Evolutionary conservation across 305 asterid species (phyloP), one percentile per base, ranked within the genome.

Genomic region (Fraxinus latifolia): DNA sequence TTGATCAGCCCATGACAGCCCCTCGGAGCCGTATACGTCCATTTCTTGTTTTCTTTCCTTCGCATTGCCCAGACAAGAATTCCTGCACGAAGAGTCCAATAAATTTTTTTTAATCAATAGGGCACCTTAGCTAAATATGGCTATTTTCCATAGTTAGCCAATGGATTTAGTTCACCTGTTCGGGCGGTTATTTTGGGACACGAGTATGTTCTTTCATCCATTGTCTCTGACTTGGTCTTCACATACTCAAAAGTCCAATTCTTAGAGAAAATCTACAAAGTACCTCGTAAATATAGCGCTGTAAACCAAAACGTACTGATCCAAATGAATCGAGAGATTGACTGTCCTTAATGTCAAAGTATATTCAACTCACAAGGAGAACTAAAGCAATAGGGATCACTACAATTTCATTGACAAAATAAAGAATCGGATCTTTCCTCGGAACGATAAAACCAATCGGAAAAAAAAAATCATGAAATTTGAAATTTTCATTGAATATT

Each of bases 11-110:
- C 73, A 25, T 0, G 73, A 27, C 17, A 12, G 37, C 12, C 42
- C 75, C 75, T 68, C 1, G 4, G 75, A 68, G 21, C 75, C 6
- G 3, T 1, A 29, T 27, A 68, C 0, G 37, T 31, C 39, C 42
- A 68, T 68, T 14, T 23, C 12, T 44, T 3, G 21, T 79, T 34
- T 77, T 78, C 39, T 53, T 79, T 77, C 23, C 53, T 34, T 42
- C 15, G 62, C 15, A 60, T 2, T 44, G 23, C 75, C 75, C 75
- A 68, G 75, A 68, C 39, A 31, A 68, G 74, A 68, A 12, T 11
- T 31, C 74, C 74, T 31, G 74, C 74, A 29, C 12, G 15, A 62
- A 68, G 32, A 47, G 34, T 42, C 58, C 36, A 81, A 82, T 65
- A 39, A 0, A 36, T 60, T 76, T 23, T 9, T 23, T 42, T 23